Conservation (phyloP, 495 filamentous ascomycete genomes). For the Penicillium canescens region DNA sequence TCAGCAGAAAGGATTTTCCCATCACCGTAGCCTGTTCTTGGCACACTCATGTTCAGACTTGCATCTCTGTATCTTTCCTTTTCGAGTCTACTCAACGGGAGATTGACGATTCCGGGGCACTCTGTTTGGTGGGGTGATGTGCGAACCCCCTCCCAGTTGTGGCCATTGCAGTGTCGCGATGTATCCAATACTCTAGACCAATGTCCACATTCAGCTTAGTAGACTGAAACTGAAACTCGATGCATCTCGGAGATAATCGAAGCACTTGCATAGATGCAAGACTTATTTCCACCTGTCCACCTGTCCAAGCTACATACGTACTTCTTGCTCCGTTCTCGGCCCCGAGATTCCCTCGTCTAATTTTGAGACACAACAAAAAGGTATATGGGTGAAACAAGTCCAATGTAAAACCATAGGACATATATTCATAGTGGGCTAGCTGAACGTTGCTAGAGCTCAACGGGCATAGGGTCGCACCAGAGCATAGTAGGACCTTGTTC, state of each 20-base stretch:
- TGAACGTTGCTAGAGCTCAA: neutral
- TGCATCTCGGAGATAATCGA: no score
- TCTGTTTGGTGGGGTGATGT: neutral
- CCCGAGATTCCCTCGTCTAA: no score
- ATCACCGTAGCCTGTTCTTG: neutral
- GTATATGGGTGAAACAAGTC: no score
- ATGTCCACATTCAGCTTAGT: neutral
- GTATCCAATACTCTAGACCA: neutral
- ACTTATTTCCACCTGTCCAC: no score
- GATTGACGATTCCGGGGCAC: conserved; percentile 3
- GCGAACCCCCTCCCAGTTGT: neutral
- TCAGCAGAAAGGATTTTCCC: conserved; percentile 33
- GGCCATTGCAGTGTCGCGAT: neutral
- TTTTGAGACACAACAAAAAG: no score
- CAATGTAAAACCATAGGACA: no score
- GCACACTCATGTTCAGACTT: neutral
- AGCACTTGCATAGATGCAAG: no score
- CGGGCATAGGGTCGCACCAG: neutral
- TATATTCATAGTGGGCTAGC: no score
- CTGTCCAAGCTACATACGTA: no score
- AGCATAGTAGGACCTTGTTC: no score
- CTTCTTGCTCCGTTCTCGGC: no score
- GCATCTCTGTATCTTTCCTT: neutral
- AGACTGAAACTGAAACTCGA: no score
- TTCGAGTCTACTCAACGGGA: conserved; percentile 1